Base-by-base conservation (phyloP, 495 filamentous ascomycete species). In the Chaetomium cochliodes region DNA sequence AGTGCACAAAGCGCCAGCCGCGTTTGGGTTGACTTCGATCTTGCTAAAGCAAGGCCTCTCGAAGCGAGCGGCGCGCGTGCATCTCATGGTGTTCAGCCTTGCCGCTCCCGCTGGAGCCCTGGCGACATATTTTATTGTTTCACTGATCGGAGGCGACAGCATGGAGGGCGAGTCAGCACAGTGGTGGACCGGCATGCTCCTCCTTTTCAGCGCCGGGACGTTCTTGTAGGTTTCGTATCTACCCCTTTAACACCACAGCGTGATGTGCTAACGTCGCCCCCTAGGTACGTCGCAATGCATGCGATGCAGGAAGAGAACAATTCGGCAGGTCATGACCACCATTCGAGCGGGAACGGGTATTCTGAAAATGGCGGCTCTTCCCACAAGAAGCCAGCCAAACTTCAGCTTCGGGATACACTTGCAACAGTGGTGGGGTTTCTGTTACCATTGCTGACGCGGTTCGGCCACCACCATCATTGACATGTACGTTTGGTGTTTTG, bases 231-330 rank as follows among this genome's bases (percentile, higher is more conserved):
- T 83, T 12, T 37, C 13, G n/a, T 23, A 33, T 51, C 60, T 30
- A 5, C 0, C 11, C 28, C 13, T 13, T 16, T 44, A 26, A 11
- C 39, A 9, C 9, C 7, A 18, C 61, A 7, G 0, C 11, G 16
- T 26, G 26, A 52, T 28, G 16, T 51, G 51, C 16, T 60, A 9
- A 49, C 54, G 30, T 47, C 63, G 50, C 67, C 74, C 67, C 74
- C 64, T 77, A 96, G 92, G 72, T 98, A 98, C 72, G 94, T 98
- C 30, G 96, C 94, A 2, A 96, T 97, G 93, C 94, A 98, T 72
- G 92, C 92, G 3, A 97, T 98, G 92, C 91, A 93, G 72, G 92
- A 96, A 70, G 87, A 88, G 51, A 85, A 86, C 53, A 63, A 76
- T 66, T 62, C 78, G 58, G 67, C 79, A 55, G 46, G 72, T 61